These are phyloP conservation scores for Geotrichum candidum DNA, from an alignment of 1,139 yeast species.

Conservation along the genomic window DNA sequence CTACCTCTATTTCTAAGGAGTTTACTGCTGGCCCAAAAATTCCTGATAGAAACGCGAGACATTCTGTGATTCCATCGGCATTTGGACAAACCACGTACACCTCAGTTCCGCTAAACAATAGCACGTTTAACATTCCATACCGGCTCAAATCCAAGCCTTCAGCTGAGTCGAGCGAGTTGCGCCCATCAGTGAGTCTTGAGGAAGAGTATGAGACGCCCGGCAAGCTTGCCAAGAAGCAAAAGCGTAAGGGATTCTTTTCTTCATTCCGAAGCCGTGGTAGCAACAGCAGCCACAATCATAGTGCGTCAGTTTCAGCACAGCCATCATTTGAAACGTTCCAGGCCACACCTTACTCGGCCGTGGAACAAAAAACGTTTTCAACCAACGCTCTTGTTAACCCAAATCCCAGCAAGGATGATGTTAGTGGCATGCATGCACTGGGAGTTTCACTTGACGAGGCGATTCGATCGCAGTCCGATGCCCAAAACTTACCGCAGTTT, in stretches of 20 bases:
- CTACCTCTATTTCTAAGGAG: not conserved
- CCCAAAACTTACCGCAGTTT: not conserved
- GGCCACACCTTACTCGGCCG: slow-evolving; percentile 19
- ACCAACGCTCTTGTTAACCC: slow-evolving; percentile 7
- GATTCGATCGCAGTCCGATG: slow-evolving; percentile 3
- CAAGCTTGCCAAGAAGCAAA: slow-evolving; percentile 42
- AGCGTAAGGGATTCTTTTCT: slow-evolving; percentile 52
- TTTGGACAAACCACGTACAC: not conserved
- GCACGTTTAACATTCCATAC: not conserved
- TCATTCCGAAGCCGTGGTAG: slow-evolving; percentile 44
- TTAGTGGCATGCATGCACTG: slow-evolving; percentile 11
- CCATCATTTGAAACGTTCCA: slow-evolving; percentile 12
- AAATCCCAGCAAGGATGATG: slow-evolving; percentile 11
- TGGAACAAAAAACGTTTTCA: slow-evolving; percentile 14
- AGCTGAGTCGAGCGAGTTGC: not conserved
- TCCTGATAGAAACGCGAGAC: not conserved
- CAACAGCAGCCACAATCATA: slow-evolving; percentile 13
- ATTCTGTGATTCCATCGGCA: slow-evolving; percentile 7
- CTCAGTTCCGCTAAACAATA: not conserved
- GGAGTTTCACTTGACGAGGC: slow-evolving; percentile 15
- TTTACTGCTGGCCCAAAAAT: not conserved
- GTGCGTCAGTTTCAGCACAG: slow-evolving; percentile 14
- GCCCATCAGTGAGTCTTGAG: slow-evolving; percentile 17
- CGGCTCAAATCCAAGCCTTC: not conserved
- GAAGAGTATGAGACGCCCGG: slow-evolving; percentile 27